These are phyloP conservation scores for Alternaria arborescens DNA, from an alignment of 2,329 filamentous ascomycete genomes.

Conservation along the genomic window DNA sequence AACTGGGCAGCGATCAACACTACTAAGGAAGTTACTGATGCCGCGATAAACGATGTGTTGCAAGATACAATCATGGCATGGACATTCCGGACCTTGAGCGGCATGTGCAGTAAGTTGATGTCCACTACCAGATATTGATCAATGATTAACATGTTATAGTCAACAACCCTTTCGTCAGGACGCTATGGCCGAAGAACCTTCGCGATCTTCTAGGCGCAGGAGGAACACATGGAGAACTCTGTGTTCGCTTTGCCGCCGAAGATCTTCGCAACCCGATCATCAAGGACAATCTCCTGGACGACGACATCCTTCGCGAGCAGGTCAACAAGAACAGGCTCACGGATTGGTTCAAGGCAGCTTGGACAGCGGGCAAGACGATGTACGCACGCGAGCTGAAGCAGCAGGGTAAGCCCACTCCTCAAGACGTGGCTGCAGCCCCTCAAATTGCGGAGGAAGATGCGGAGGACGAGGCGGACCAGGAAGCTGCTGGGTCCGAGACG, in stretches of 20 bases:
- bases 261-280: slow-evolving; percentile 72
- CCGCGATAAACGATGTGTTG: slow-evolving; percentile 69
- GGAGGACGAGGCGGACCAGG: slow-evolving; percentile 9
- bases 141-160: slow-evolving; percentile 23
- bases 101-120: slow-evolving; percentile 64
- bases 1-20: slow-evolving; percentile 85
- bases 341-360: slow-evolving; percentile 68
- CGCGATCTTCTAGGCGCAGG: slow-evolving; percentile 54
- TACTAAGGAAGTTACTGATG: slow-evolving; percentile 76
- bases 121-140: background rate
- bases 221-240: slow-evolving; percentile 66
- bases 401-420: slow-evolving; percentile 10
- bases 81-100: slow-evolving; percentile 71
- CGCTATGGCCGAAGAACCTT: slow-evolving; percentile 33
- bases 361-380: slow-evolving; percentile 49
- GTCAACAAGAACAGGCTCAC: slow-evolving; percentile 74
- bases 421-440: background rate
- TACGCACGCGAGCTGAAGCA: slow-evolving; percentile 35
- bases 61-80: slow-evolving; percentile 70
- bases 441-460: slow-evolving; percentile 4
- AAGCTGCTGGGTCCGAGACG: slow-evolving; percentile 19
- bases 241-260: slow-evolving; percentile 60
- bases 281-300: slow-evolving; percentile 77
- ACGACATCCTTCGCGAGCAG: slow-evolving; percentile 69
- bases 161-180: slow-evolving; percentile 17